Conservation (phyloP, 2,329 filamentous ascomycete species). For the Cryoendolithus antarcticus region DNA sequence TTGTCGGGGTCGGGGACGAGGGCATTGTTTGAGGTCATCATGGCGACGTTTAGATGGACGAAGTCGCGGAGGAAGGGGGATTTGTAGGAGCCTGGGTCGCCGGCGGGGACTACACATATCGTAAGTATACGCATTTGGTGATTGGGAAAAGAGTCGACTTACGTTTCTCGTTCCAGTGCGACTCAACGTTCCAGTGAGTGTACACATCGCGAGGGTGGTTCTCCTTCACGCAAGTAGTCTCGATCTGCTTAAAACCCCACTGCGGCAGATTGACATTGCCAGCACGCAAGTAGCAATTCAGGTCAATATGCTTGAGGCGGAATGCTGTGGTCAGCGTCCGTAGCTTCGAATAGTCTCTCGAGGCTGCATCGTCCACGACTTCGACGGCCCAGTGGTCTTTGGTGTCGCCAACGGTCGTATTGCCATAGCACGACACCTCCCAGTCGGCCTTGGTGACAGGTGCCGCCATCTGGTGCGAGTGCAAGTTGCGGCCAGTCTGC, state of each 20-base stretch:
- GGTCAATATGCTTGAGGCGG: slow-evolving; percentile 66
- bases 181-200: slow-evolving; percentile 98
- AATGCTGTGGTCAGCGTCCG: slow-evolving; percentile 90
- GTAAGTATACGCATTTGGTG: not conserved
- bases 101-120: slow-evolving; percentile 73
- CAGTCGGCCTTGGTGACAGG: slow-evolving; percentile 79
- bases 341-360: slow-evolving; percentile 69
- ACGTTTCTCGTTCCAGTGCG: slow-evolving; percentile 87
- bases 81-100: slow-evolving; percentile 83
- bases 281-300: slow-evolving; percentile 88
- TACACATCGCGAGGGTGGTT: slow-evolving; percentile 89
- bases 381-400: slow-evolving; percentile 97
- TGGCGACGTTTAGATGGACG: slow-evolving; percentile 93
- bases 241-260: slow-evolving; percentile 99
- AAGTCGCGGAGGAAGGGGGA: slow-evolving; percentile 98
- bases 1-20: slow-evolving; percentile 96
- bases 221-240: slow-evolving; percentile 85
- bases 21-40: slow-evolving; percentile 99
- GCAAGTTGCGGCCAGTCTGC: slow-evolving; percentile 91
- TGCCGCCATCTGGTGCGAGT: slow-evolving; percentile 82
- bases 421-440: slow-evolving; percentile 94
- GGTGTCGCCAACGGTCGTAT: slow-evolving; percentile 85
- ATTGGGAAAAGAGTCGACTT: slow-evolving; percentile 31
- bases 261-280: slow-evolving; percentile 94
- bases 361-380: slow-evolving; percentile 79